Evolutionary conservation across 2,329 filamentous ascomycete species (phyloP), one percentile per base, ranked within the genome.

Genomic region (Botrytis galanthina): DNA sequence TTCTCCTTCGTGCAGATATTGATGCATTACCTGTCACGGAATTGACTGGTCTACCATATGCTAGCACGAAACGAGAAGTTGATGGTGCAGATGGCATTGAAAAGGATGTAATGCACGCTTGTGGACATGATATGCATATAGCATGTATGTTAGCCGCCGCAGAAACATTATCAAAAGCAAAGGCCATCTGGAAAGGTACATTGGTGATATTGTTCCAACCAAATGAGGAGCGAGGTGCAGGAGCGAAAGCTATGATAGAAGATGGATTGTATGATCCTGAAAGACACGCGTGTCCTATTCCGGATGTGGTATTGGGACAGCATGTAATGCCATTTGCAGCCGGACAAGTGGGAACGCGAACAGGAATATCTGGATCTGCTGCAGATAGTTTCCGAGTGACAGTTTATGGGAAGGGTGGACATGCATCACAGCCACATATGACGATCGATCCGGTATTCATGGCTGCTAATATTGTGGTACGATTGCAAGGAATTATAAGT

Each of bases 191-290:
- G 91, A 82, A 78, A 9, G 91, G 91, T 0, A 92, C 89, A 0
- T 76, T 93, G n/a, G 81, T 93, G 3, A 79, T 91, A 20, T 81
- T 89, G 7, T 93, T 93, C 79, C 91, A 93, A 77, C 90, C 91
- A 0, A 87, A 88, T 5, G 91, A 92, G 78, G 91, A 93, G 79
- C 79, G 79, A 26, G 79, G 80, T 1, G 83, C 81, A 0, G 91
- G 91, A 0, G 91, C 91, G 0, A 86, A 86, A 80, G 82, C 88
- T 48, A 91, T 91, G 89, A 84, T 91, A 8, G 85, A 87, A 57
- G 88, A 88, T 76, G 88, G 88, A 0, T 77, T 90, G 42, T 90
- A 89, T 76, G 76, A 78, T 81, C 79, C 48, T 74, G 80, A 4
- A 26, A 74, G 69, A 29, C 81, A 85, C 12, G 84, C 82, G 64